A percentile compares a stretch with the other conserved stretches of the same genome.
phyloP scores from a whole-genome alignment of 192 early-diverging fungal genomes.

The Coemansia brasiliensis region DNA sequence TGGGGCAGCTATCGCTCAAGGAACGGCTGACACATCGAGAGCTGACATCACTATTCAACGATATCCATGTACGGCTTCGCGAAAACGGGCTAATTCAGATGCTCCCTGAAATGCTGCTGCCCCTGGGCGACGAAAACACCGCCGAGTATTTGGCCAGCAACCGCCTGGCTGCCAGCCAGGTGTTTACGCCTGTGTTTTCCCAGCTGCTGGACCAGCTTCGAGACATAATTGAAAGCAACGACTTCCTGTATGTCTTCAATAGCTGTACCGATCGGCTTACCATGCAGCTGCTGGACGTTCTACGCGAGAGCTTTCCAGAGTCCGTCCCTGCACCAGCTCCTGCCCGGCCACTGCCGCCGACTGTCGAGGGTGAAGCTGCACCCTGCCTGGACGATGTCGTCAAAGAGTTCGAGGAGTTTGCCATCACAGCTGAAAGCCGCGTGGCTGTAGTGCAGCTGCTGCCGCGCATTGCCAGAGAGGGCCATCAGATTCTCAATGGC shows the following conservation, averaged over 20 bases:
- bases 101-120: constrained; percentile 31
- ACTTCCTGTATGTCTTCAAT: constrained; percentile 45
- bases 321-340: constrained; percentile 28
- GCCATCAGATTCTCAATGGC: constrained; percentile 71
- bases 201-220: constrained; percentile 82
- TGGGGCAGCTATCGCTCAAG: constrained; percentile 61
- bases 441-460: constrained; percentile 64
- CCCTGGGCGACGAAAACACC: constrained; percentile 33
- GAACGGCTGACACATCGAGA: constrained; percentile 63
- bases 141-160: constrained; percentile 41
- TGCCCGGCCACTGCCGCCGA: constrained; percentile 35
- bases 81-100: constrained; percentile 31
- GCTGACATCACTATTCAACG: constrained; percentile 55
- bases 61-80: constrained; percentile 60
- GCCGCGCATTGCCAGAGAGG: constrained; percentile 67
- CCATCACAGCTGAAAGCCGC: constrained; percentile 46
- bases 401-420: constrained; percentile 61
- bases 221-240: constrained; percentile 77
- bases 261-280: constrained; percentile 50
- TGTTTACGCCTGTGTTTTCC: constrained; percentile 65
- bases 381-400: constrained; percentile 56
- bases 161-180: constrained; percentile 39
- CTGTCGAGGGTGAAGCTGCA: constrained; percentile 40
- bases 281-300: constrained; percentile 44
- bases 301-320: constrained; percentile 55